Evolutionary conservation across 2,329 filamentous ascomycete genomes (phyloP).

Genomic region (Penicillium sp.): DNA sequence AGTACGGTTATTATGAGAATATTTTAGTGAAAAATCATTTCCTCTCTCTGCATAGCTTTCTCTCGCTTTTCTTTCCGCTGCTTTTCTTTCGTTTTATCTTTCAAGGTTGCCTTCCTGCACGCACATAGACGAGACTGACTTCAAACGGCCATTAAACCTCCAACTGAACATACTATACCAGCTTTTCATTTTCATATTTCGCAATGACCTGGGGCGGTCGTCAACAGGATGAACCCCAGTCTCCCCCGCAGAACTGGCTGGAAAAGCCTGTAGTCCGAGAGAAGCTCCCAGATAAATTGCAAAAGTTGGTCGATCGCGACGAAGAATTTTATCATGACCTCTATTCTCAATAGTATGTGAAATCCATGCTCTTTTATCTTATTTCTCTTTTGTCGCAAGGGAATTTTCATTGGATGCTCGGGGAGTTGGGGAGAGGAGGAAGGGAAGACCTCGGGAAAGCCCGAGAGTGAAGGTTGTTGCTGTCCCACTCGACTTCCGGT

Average conservation of each 20-base stretch:
- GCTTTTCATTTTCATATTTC: conserved; percentile 3
- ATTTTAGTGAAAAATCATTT: conserved; percentile 4
- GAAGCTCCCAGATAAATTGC: conserved; percentile 55
- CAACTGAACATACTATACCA: neutral
- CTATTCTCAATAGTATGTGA: conserved; percentile 72
- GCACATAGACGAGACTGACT: neutral
- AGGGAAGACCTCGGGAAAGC: neutral
- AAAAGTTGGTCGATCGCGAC: conserved; percentile 59
- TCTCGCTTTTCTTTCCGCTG: neutral
- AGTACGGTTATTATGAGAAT: conserved; percentile 12
- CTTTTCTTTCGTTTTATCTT: neutral
- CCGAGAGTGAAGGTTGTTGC: neutral
- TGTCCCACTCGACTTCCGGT: neutral
- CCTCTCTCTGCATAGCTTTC: conserved; percentile 6
- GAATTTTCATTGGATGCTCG: neutral
- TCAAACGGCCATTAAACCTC: neutral
- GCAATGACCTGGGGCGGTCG: conserved; percentile 36
- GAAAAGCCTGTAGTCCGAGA: conserved; percentile 48
- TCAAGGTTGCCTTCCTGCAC: neutral
- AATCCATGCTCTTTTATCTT: neutral
- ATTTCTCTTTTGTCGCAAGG: neutral
- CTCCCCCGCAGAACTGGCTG: conserved; percentile 16
- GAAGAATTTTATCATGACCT: conserved; percentile 75
- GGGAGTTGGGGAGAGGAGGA: neutral
- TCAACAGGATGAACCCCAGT: conserved; percentile 18